phyloP scores from a whole-genome alignment of 352 stramenopile genomes.

The Pythium brassicae region DNA sequence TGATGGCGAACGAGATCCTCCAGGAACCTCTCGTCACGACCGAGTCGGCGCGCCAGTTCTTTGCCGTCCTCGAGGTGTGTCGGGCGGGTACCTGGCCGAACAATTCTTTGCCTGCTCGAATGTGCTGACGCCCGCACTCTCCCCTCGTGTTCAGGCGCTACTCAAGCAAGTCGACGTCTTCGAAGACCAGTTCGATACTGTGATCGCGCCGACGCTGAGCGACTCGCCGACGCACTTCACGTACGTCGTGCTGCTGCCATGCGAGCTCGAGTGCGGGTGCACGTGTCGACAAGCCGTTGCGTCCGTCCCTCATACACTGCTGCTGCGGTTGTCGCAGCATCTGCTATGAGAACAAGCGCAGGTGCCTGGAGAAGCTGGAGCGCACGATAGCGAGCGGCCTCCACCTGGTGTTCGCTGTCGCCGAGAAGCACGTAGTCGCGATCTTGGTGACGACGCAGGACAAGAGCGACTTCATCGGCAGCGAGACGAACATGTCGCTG shows the following conservation, averaged over 20 bases:
- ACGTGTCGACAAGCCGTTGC: no score
- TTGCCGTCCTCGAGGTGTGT: constrained; percentile 55
- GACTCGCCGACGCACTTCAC: constrained; percentile 71
- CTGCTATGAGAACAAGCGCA: constrained; percentile 72
- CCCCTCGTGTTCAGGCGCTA: constrained; percentile 27
- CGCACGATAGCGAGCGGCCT: constrained; percentile 37
- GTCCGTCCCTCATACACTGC: no score
- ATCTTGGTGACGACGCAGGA: constrained; percentile 56
- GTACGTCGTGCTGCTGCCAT: constrained; percentile 19
- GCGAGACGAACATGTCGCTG: constrained; percentile 67
- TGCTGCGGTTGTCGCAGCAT: constrained; percentile 31
- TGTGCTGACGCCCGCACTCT: not conserved
- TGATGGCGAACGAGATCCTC: constrained; percentile 53
- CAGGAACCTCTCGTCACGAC: constrained; percentile 55
- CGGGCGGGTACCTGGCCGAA: no score
- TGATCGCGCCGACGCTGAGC: constrained; percentile 30
- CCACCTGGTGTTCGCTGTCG: constrained; percentile 51
- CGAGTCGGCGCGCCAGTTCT: constrained; percentile 65
- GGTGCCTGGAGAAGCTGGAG: constrained; percentile 65
- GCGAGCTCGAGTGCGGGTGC: not conserved
- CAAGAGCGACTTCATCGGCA: constrained; percentile 75
- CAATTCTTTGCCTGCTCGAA: not conserved
- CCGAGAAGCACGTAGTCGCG: constrained; percentile 49
- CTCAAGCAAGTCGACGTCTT: constrained; percentile 58
- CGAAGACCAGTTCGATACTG: constrained; percentile 51